Base-by-base conservation (phyloP, 2,329 filamentous ascomycete genomes). In the Colletotrichum sp. region DNA sequence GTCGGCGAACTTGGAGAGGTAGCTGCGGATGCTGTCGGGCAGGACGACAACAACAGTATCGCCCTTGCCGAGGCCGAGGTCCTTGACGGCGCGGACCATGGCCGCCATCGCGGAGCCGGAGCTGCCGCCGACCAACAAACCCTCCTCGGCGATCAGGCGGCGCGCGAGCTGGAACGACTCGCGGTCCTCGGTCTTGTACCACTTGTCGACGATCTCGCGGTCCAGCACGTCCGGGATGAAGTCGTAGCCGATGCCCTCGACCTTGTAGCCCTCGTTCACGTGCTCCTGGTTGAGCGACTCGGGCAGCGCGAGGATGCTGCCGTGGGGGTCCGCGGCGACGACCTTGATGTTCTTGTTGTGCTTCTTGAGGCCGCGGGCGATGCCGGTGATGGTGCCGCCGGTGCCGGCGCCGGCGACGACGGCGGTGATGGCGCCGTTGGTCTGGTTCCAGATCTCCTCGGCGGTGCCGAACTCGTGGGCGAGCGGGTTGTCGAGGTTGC, bases 241-340 rank as follows among this genome's bases (percentile, higher is more conserved):
- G 84, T 99, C 97, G 84, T 99, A 99, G 24, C 97, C 97, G 81
- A 99, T 99, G 59, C 97, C 97, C 87, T 99, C 97, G 1, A 99
- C 97, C 88, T 99, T 99, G 89, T 99, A 99, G 2, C 93, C 89
- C 84, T 95, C 93, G 82, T 98, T 96, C 76, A 91, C 90, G 82
- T 93, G 92, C 78, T 95, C 93, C 64, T 95, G 89, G 84, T 99
- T 99, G 79, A 99, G 88, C 8, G 85, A 81, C 79, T 94, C 92
- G 3, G 97, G 97, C 36, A 98, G 82, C 12, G 97, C 97, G 65
- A 99, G 90, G 79, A 99, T 96, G 75, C 95, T 98, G 68, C 97
- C 97, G 66, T 96, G 92, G 1, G 97, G 97, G 85, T 99, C 97
- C 7, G 96, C 97, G 5, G 95, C 96, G 71, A 99, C 92, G 77